Base-by-base conservation (phyloP, 140 eudicot genomes). In the Oenanthe javanica region DNA sequence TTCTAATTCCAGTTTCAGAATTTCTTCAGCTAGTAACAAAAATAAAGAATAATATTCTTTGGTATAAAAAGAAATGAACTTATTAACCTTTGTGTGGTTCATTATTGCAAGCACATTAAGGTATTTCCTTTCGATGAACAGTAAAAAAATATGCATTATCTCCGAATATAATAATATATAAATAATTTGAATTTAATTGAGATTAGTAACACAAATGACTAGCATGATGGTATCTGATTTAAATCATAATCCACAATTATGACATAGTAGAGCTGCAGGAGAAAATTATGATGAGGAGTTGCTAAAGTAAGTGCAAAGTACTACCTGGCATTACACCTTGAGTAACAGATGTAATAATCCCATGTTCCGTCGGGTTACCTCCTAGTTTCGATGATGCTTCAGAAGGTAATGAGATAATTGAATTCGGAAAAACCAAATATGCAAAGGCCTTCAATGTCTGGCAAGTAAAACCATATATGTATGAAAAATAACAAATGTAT, bases 311-410 rank as follows among this genome's bases (percentile, higher is more conserved):
- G 64, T 27, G 46, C 21, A 16, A 51, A 75, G 79, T 75, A 75
- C 4, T 86, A 91, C 98, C 98, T 88, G 93, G 78, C 91, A 93
- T 89, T 80, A 87, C 91, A 49, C 98, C 98, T 63, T 85, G 97
- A 36, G 98, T 91, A 49, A 90, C 85, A 16, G 98, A 91, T 63
- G 98, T 89, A 82, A 93, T 87, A 79, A 93, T 86, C 80, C 96
- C 98, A 45, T 84, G 87, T 73, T 88, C 92, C 85, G 38, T 69
- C 16, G 91, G 79, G 76, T 89, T 89, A 66, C 83, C 87, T 76
- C 83, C 83, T 2, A 70, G 61, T 45, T 61, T 52, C 81, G 51
- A 66, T 42, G 92, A 85, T 71, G 83, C 97, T 83, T 89, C 76
- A 0, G 90, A 82, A 77, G 87, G 88, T 31, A 87, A 87, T 21